Evolutionary conservation across 2,329 filamentous ascomycete species (phyloP), one percentile per base, ranked within the genome.

Genomic region (Cladophialophora chaetospira): DNA sequence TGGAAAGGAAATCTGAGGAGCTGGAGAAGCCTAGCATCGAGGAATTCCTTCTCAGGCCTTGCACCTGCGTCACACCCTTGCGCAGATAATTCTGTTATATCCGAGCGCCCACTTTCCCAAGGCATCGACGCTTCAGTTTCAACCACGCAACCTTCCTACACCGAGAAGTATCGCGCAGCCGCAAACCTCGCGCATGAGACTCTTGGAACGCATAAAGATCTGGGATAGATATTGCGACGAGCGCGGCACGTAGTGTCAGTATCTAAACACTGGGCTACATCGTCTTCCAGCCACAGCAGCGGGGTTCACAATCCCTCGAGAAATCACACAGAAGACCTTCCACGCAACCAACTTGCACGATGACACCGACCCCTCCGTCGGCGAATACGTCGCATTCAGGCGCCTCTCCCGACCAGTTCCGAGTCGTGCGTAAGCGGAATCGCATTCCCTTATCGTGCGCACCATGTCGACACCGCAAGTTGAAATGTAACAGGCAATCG

Each of bases 401-500:
- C 35, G 88, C 63, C 81, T 96, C 91, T 42, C 91, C 92, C 29
- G 90, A 96, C 71, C 88, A 93, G 64, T 96, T 89, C 69, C 85
- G 90, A 66, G 87, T 97, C 48, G 89, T 97, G 58, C 87, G 93
- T 64, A 96, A 95, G 77, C 85, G 93, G 71, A 97, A 97, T 69
- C 82, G 93, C 58, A 87, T 97, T 13, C 93, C 93, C 44, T 79
- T 97, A 47, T 97, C 91, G 68, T 97, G 93, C 72, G 89, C 87
- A 64, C 90, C 92, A 28, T 97, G 93, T 73, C 83, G 93, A 70
- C 89, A 92, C 67, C 86, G 92, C 77, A 97, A 97, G 68, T 83
- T 94, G 73, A 97, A 97, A 83, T 97, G 93, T 78, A 96, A 97
- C 73, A 87, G 94, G 69, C 86, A 84, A 61, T 85, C 91, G 64